Conservation (phyloP, 202 grass and related monocot genomes). For the Zizania palustris region DNA sequence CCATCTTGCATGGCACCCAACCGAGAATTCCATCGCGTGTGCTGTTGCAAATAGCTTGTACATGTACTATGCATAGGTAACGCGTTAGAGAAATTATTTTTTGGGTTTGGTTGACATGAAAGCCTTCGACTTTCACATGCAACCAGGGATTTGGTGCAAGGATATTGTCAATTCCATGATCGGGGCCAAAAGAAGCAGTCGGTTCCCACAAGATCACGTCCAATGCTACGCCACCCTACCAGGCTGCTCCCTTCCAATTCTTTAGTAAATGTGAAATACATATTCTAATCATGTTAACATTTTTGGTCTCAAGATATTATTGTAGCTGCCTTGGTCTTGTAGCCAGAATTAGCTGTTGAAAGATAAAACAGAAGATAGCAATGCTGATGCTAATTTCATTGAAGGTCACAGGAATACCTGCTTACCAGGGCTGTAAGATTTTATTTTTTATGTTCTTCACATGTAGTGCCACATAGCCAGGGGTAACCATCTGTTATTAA, state of each 20-base stretch:
- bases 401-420: conserved; percentile 23
- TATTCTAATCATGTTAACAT: conserved; percentile 47
- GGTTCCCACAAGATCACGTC: conserved; percentile 31
- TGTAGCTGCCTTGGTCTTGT: conserved; percentile 39
- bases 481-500: conserved; percentile 38
- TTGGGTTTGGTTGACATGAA: conserved; percentile 47
- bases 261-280: conserved; percentile 67
- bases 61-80: conserved; percentile 92
- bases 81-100: conserved; percentile 38
- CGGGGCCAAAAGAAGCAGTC: conserved; percentile 45
- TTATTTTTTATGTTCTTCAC: neutral
- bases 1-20: conserved; percentile 93
- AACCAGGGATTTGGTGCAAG: conserved; percentile 45
- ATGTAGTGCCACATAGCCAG: conserved; percentile 43
- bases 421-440: conserved; percentile 26
- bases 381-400: conserved; percentile 45
- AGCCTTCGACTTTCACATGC: conserved; percentile 45
- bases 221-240: neutral
- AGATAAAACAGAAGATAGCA: conserved; percentile 43
- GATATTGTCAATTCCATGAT: conserved; percentile 36
- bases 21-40: conserved; percentile 84
- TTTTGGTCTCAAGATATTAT: conserved; percentile 49
- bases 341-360: conserved; percentile 40
- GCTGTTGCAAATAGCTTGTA: conserved; percentile 95
- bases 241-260: conserved; percentile 47